Conservation (phyloP, 148 eudicot genomes). For the Diospyros kaki region DNA sequence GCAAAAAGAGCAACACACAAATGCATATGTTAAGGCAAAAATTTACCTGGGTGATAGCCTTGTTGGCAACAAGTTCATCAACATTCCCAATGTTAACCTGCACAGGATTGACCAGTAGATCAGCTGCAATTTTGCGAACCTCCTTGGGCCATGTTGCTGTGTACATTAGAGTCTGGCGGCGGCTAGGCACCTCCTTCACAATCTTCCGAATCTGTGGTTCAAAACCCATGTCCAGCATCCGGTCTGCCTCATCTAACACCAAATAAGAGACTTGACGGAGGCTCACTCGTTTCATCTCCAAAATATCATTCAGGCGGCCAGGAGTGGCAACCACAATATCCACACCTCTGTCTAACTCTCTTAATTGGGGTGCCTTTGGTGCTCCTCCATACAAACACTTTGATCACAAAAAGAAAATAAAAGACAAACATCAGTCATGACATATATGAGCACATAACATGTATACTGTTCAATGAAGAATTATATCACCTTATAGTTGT, state of each 20-base stretch:
- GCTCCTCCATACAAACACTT: constrained; percentile 99
- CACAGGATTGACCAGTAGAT: constrained; percentile 69
- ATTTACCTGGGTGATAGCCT: constrained; percentile 84
- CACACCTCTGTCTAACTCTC: constrained; percentile 65
- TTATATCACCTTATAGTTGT: neutral
- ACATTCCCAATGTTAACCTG: constrained; percentile 96
- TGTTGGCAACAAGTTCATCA: constrained; percentile 93
- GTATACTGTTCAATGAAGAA: neutral
- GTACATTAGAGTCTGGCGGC: constrained; percentile 92
- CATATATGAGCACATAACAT: constrained; percentile 9
- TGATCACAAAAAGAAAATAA: constrained; percentile 5
- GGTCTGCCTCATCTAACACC: constrained; percentile 98
- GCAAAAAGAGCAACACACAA: neutral
- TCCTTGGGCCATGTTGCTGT: constrained; percentile 99
- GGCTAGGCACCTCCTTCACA: constrained; percentile 81
- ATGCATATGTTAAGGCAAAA: neutral
- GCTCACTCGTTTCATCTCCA: constrained; percentile 73
- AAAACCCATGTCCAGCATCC: constrained; percentile 99
- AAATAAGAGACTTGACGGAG: constrained; percentile 82
- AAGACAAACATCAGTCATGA: constrained; percentile 7
- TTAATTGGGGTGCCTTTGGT: constrained; percentile 89
- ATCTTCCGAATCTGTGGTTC: constrained; percentile 97
- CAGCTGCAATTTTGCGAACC: constrained; percentile 92
- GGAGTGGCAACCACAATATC: constrained; percentile 99
- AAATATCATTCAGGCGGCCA: constrained; percentile 94